Conservation (phyloP, 208 protist genomes). For the Acanthamoeba rhysodes region DNA sequence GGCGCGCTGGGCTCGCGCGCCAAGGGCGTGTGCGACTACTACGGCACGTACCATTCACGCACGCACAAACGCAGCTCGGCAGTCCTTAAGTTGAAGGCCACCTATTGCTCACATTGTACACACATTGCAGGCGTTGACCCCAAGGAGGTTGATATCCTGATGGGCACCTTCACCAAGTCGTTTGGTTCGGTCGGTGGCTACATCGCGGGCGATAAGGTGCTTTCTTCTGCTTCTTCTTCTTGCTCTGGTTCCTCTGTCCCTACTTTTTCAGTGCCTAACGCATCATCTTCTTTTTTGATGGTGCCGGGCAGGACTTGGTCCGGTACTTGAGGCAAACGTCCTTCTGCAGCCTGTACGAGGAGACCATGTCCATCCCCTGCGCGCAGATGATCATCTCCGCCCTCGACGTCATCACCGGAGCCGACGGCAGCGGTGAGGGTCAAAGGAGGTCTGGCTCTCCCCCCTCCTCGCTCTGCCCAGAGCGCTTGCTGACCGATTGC, state of each 20-base stretch:
- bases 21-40: constrained; percentile 67
- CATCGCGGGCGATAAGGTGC: constrained; percentile 81
- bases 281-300: background rate
- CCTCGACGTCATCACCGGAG: constrained; percentile 93
- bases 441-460: background rate
- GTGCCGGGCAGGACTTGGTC: constrained; percentile 55
- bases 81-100: too few species aligned
- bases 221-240: background rate
- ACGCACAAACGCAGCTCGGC: too few species aligned
- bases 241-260: background rate
- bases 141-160: constrained; percentile 91
- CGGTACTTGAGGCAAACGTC: constrained; percentile 46
- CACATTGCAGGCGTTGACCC: constrained; percentile 77
- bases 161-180: constrained; percentile 94
- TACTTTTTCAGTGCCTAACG: background rate
- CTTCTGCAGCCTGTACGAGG: constrained; percentile 79
- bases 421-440: constrained; percentile 94
- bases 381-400: constrained; percentile 94
- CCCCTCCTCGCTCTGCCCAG: background rate
- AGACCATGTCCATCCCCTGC: constrained; percentile 92
- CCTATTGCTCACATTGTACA: constrained; percentile 40
- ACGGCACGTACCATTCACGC: background rate
- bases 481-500: background rate
- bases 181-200: constrained; percentile 92
- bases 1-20: constrained; percentile 89